Evolutionary conservation across 129 eudicot genomes (phyloP), one percentile per base, ranked within the genome.

Genomic region (Arctium minus): DNA sequence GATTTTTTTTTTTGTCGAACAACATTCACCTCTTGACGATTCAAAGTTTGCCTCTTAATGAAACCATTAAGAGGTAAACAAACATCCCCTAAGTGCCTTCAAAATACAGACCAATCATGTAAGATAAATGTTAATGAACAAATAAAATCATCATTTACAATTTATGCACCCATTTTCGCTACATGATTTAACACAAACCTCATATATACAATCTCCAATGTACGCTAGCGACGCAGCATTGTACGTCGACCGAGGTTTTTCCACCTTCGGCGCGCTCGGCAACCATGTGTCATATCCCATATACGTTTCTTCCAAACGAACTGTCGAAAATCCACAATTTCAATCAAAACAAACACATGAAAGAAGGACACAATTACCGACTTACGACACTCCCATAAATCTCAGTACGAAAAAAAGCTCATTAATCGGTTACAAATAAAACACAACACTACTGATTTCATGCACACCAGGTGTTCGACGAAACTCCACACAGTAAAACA

Each of bases 181-280:
- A 70, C 39, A 82, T 69, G 72, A 69, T 27, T 39, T 1, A 53
- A 32, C 42, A 79, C 83, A 73, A 33, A 96, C 98, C 99, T 96
- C 99, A 2, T 89, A 96, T 78, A 96, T 85, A 84, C 98, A 89
- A 78, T 96, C 99, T 72, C 99, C 99, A 38, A 96, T 85, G 80
- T 90, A 96, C 18, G 99, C 99, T 75, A 96, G 82, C 2, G 97
- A 79, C 0, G 98, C 97, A 4, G 99, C 98, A 81, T 96, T 96
- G 85, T 80, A 89, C 32, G 86, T 70, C 6, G 99, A 92, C 7
- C 98, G 96, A 72, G 99, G 99, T 81, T 91, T 96, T 64, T 96
- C 94, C 73, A 96, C 97, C 83, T 89, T 96, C 0, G 98, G 99
- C 8, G 98, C 87, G 56, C 79, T 90, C 1, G 99, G 98, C 86